These are phyloP conservation scores for Coriaria nepalensis DNA, from an alignment of 306 rosid species.

Conservation along the genomic window DNA sequence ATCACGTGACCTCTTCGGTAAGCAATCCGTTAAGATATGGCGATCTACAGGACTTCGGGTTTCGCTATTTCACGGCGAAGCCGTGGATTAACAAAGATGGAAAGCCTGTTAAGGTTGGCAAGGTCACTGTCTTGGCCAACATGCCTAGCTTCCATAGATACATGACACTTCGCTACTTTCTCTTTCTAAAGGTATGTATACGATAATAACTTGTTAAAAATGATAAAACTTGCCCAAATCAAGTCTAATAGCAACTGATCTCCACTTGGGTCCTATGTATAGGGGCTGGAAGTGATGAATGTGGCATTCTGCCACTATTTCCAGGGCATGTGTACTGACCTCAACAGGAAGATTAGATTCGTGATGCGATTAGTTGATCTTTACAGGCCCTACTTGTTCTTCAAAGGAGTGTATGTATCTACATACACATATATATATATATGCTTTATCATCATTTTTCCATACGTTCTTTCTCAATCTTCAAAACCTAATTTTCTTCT, in stretches of 20 bases:
- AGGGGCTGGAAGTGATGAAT: conserved; percentile 60
- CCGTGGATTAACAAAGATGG: conserved; percentile 71
- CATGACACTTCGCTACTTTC: conserved; percentile 49
- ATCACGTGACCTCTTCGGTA: conserved; percentile 64
- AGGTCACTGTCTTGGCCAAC: conserved; percentile 20
- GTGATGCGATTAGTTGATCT: conserved; percentile 66
- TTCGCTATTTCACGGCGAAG: conserved; percentile 35
- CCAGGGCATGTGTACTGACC: conserved; percentile 24
- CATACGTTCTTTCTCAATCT: not conserved
- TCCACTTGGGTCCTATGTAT: not conserved
- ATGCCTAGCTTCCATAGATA: conserved; percentile 66
- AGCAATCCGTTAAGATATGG: conserved; percentile 25
- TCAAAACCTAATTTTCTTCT: not conserved
- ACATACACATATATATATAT: not conserved
- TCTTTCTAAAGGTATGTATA: conserved; percentile 41
- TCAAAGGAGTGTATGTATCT: conserved; percentile 51
- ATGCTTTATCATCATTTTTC: not conserved
- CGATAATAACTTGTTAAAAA: not conserved
- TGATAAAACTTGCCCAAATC: no score
- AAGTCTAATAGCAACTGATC: not conserved
- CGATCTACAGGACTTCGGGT: conserved; percentile 29
- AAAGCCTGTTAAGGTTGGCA: conserved; percentile 41
- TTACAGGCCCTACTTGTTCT: conserved; percentile 71
- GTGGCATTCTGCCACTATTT: conserved; percentile 56
- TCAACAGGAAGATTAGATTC: conserved; percentile 40